phyloP scores from a whole-genome alignment of 2,329 filamentous ascomycete genomes.

The Talaromyces sp. region DNA sequence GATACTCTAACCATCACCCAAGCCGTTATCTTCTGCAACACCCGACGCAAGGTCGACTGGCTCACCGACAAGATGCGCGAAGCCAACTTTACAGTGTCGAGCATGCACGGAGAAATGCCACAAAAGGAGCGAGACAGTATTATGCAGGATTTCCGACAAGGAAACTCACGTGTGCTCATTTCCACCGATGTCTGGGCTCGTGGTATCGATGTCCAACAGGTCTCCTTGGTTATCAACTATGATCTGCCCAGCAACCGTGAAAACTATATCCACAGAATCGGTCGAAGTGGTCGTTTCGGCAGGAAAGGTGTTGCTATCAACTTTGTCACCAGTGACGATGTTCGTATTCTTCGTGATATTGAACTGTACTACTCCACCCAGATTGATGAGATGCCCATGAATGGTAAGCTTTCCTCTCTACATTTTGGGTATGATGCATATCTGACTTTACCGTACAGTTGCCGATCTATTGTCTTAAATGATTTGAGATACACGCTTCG shows the following conservation, averaged over 20 bases:
- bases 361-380: slow-evolving; percentile 96
- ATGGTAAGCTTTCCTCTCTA: slow-evolving; percentile 57
- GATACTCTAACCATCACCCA: slow-evolving; percentile 98
- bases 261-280: slow-evolving; percentile 99
- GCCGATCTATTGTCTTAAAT: slow-evolving; percentile 28
- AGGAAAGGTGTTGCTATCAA: slow-evolving; percentile 99
- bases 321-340: slow-evolving; percentile 97
- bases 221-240: slow-evolving; percentile 98
- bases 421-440: background rate
- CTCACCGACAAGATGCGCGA: slow-evolving; percentile 99
- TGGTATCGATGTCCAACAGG: slow-evolving; percentile 98
- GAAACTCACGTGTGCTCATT: slow-evolving; percentile 92
- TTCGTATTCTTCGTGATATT: slow-evolving; percentile 94
- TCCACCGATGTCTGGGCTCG: slow-evolving; percentile 97
- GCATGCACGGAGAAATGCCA: slow-evolving; percentile 99
- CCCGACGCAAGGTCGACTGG: slow-evolving; percentile 98
- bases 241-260: slow-evolving; percentile 97
- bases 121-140: slow-evolving; percentile 98
- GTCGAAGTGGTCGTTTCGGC: slow-evolving; percentile 90
- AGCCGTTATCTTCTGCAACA: slow-evolving; percentile 99
- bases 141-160: slow-evolving; percentile 98
- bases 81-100: slow-evolving; percentile 96
- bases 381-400: slow-evolving; percentile 99
- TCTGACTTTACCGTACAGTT: slow-evolving; percentile 22
- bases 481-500: slow-evolving; percentile 56